Evolutionary conservation across 495 filamentous ascomycete species (phyloP).

Genomic region (Viridothelium virens): DNA sequence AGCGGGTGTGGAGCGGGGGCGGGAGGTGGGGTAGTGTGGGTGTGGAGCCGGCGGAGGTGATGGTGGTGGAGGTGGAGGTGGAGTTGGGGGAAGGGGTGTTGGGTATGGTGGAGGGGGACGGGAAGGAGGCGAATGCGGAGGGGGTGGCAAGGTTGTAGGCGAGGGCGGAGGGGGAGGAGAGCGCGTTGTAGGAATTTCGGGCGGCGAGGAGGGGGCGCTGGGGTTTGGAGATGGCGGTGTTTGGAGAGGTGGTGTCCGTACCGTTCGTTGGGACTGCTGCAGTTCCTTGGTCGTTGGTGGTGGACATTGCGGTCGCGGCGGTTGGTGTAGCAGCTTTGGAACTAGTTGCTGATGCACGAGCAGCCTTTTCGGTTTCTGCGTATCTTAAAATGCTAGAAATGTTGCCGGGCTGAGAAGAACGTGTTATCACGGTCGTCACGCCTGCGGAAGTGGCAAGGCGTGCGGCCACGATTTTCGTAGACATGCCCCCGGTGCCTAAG

Average conservation of each 20-base stretch:
- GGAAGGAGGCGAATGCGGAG: constrained; percentile 18
- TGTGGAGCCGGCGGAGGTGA: constrained; percentile 30
- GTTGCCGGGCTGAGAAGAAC: constrained; percentile 86
- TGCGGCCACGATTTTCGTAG: constrained; percentile 93
- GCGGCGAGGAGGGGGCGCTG: constrained; percentile 1
- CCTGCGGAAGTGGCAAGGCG: constrained; percentile 88
- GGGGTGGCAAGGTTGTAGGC: constrained; percentile 11
- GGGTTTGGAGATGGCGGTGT: constrained; percentile 5
- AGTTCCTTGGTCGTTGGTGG: neutral
- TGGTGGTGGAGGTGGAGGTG: too few species aligned
- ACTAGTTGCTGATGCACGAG: neutral
- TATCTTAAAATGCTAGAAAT: constrained; percentile 79
- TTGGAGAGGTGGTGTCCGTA: constrained; percentile 17
- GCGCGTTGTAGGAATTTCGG: constrained; percentile 4
- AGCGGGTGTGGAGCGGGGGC: constrained; percentile 80
- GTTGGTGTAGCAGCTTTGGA: constrained; percentile 10
- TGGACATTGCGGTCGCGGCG: neutral
- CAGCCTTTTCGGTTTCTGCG: constrained; percentile 48
- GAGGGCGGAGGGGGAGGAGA: neutral
- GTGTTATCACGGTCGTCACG: constrained; percentile 90
- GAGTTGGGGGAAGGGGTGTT: too few species aligned
- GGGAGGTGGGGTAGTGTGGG: constrained; percentile 11
- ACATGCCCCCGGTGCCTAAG: constrained; percentile 95
- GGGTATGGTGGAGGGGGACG: constrained; percentile 19
- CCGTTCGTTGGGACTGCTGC: neutral